Base-by-base conservation (phyloP, 495 filamentous ascomycete genomes). In the Aspergillus cristatus region DNA sequence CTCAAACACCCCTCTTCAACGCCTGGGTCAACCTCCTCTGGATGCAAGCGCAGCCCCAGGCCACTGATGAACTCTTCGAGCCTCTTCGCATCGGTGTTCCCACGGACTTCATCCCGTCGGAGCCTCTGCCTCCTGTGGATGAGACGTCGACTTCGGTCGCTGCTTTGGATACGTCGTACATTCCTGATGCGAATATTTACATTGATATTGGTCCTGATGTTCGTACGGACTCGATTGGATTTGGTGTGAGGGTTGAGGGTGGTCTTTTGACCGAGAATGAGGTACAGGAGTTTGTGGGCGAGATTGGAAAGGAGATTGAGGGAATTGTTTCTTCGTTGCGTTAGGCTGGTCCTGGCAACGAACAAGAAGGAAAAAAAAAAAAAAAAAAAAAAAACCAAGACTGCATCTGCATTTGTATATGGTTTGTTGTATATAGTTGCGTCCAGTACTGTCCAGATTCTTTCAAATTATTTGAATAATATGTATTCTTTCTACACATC, bases 1-100 rank as follows among this genome's bases (percentile, higher is more conserved):
- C 42, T 2, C 38, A 40, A 10, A 10, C 30, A 14, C 46, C 50
- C 8, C 20, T 53, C 3, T 63, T 63, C 45, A 60, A 63, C 33
- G 46, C 55, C 1, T 63, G 46, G 46, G 44, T 60, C 14, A 63
- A 63, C 28, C 56, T 63, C 6, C 51, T 63, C 14, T 60, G 51
- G 50, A 46, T 46, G 44, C 52, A 45, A 17, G 37, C 24, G 14
- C 29, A 41, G 2, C 33, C 47, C 7, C 46, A 47, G 2, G 7
- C 22, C 8, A 12, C 31, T 18, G 40, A 38, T 32, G 35, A 42
- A 8, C 24, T 52, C 12, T 55, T 53, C 43, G 13, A 32, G 1
- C 52, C 52, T 3, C 35, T 50, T 2, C 44, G 25, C 32, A 52
- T 55, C 31, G 51, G 51, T 14, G 46, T 51, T 7, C 50, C 50